Evolutionary conservation across 2,329 filamentous ascomycete genomes (phyloP), one percentile per base, ranked within the genome.

Genomic region (Clonostachys byssicola): DNA sequence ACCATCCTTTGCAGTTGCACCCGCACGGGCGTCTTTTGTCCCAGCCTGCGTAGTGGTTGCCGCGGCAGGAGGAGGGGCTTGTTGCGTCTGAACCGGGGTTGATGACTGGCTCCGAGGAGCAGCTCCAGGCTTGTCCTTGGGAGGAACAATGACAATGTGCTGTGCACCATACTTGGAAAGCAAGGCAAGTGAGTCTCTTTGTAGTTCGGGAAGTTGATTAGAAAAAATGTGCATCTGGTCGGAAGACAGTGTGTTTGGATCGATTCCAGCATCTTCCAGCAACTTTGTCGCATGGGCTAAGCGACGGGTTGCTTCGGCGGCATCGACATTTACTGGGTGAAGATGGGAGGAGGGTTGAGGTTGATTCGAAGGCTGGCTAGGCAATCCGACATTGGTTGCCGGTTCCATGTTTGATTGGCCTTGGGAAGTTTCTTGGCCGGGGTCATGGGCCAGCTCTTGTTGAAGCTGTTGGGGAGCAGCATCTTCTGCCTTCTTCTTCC

Each of bases 141-240:
- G 77, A 46, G 81, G 78, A 6, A 83, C 74, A 43, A 83, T 81
- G 12, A 75, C 69, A 20, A 83, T 61, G 13, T 74, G 66, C 56
- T 81, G 77, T 7, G 80, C 78, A 17, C 80, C 80, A 47, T 81
- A 81, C 54, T 71, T 74, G 1, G 72, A 68, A 12, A 83, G 66
- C 77, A 83, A 78, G 2, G 66, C 69, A 13, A 83, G 60, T 1
- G 80, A 83, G 46, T 77, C 70, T 45, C 66, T 63, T 52, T 83
- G 80, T 6, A 82, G 60, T 4, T 74, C 68, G 0, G 78, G 77
- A 1, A 78, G 73, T 59, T 83, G 80, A 47, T 83, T 83, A 9
- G 78, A 68, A 52, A 83, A 80, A 14, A 81, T 83, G 52, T 66
- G 73, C 50, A 83, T 80, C 54, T 83, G 79, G 42, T 82, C 78